Base-by-base conservation (phyloP, 192 early-diverging fungal species). In the Gamsiella multidivaricata region DNA sequence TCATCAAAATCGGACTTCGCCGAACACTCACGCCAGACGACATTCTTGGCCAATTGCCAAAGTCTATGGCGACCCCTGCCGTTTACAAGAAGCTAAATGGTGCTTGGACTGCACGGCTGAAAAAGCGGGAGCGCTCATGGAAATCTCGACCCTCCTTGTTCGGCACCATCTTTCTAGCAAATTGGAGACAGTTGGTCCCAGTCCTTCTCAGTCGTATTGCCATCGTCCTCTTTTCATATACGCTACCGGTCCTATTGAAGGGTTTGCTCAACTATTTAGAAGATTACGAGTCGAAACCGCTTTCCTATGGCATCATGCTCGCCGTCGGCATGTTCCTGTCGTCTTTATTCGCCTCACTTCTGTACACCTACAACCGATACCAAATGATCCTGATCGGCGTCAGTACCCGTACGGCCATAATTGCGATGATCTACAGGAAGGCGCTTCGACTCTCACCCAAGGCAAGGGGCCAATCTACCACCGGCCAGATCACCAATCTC, bases 351-450 rank as follows among this genome's bases (percentile, higher is more conserved):
- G 82, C 72, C 45, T 78, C 84, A 17, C 76, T 84, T 57, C 70
- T 85, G 47, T 36, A 67, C 43, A 66, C 64, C 32, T 75, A 75
- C 41, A 75, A 75, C 23, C 63, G 72, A 11, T 85, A 84, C 36
- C 84, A 86, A 56, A 85, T 85, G 82, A 72, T 82, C 31, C 65
- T 60, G 22, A 74, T 80, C 55, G 82, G 83, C 18, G 65, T 84
- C 23, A 68, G 74, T 23, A 83, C 23, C 76, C 81, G 58, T n/a
- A 69, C 86, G 0, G 82, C 86, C 0, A 70, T 90, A 5, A 78
- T 86, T 10, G 75, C 85, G 2, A 84, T 85, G 39, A 64, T 90
- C 22, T 90, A 88, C 36, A 83, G 89, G 69, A 90, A 90, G 43
- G 73, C 89, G 0, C 68, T 90, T 15, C 65, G 82, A 12, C 84